These are phyloP conservation scores for Candida coquimbonensis DNA, from an alignment of 805 yeast species.

Conservation along the genomic window DNA sequence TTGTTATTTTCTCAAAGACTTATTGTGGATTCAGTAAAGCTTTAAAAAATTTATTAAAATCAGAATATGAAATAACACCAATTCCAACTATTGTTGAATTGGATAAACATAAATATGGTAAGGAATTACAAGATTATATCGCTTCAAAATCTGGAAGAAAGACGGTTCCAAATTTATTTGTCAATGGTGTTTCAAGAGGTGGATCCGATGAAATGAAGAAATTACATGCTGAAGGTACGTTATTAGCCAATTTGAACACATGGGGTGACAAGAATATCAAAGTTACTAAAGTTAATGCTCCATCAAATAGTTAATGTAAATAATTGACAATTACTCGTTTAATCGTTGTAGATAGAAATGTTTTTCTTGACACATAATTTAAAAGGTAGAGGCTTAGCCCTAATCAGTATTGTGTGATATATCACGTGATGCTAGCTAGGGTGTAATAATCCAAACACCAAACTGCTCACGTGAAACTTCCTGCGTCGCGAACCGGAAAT, in stretches of 20 bases:
- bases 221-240: conserved; percentile 49
- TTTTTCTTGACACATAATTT: too few species aligned
- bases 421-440: too few species aligned
- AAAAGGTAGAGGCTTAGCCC: too few species aligned
- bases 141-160: conserved; percentile 63
- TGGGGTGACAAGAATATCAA: conserved; percentile 57
- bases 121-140: conserved; percentile 66
- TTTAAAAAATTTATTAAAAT: conserved; percentile 58
- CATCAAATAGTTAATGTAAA: conserved; percentile 36
- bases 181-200: conserved; percentile 72
- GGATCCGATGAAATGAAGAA: conserved; percentile 78
- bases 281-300: conserved; percentile 45
- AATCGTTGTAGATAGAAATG: neutral
- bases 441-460: too few species aligned
- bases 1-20: conserved; percentile 48
- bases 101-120: conserved; percentile 73
- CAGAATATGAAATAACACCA: conserved; percentile 67
- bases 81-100: conserved; percentile 69
- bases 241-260: conserved; percentile 43
- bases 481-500: too few species aligned
- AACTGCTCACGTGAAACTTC: too few species aligned
- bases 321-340: neutral
- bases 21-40: conserved; percentile 72
- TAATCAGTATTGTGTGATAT: too few species aligned
- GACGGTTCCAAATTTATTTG: conserved; percentile 87